phyloP scores from a whole-genome alignment of 768 basidiomycete species.

The Tulasnella sp. region DNA sequence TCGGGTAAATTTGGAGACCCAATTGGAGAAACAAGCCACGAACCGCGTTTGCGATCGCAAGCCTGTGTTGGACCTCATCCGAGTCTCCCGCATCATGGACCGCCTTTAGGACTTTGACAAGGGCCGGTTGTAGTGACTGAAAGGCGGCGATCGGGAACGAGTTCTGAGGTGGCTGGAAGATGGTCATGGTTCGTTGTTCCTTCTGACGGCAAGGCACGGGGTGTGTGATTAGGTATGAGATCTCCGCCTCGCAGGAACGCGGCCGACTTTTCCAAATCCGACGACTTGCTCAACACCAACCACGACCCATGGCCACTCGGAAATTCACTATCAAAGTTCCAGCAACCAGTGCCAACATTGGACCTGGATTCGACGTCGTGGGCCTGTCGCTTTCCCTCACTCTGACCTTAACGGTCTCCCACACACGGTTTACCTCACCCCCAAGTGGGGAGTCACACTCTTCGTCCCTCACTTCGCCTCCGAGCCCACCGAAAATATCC shows the following conservation, averaged over 20 bases:
- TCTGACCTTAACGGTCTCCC: constrained; percentile 59
- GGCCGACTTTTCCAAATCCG: neutral
- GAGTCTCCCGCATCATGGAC: constrained; percentile 6
- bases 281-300: neutral
- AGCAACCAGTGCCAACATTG: constrained; percentile 98
- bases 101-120: constrained; percentile 11
- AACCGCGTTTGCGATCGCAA: constrained; percentile 10
- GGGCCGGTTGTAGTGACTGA: constrained; percentile 15
- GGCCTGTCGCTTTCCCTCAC: constrained; percentile 90
- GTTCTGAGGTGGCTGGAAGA: constrained; percentile 3
- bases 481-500: constrained; percentile 47
- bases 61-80: constrained; percentile 5
- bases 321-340: constrained; percentile 69
- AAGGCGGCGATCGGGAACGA: constrained; percentile 13
- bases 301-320: neutral
- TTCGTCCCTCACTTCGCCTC: constrained; percentile 21
- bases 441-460: neutral
- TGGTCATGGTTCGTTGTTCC: neutral
- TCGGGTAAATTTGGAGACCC: neutral
- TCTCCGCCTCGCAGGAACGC: neutral
- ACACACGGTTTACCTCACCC: constrained; percentile 22
- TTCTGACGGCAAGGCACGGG: neutral
- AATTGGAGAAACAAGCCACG: neutral
- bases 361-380: constrained; percentile 97
- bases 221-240: neutral